Evolutionary conservation across 1,139 yeast species (phyloP).

Genomic region (Schwanniomyces etchellsii): DNA sequence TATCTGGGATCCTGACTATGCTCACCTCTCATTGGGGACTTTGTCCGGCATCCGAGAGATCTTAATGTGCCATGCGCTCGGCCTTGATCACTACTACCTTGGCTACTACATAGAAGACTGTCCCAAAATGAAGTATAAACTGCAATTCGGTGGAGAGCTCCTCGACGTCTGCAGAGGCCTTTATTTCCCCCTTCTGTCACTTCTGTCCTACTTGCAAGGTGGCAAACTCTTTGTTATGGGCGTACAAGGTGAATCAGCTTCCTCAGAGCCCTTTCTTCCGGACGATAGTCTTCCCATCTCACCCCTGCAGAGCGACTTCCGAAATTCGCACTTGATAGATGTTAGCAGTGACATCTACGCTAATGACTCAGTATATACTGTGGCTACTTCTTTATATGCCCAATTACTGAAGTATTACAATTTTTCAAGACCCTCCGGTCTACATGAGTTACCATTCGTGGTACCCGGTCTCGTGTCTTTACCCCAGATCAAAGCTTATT

Average conservation of each 20-base stretch:
- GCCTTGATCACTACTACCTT: conserved; percentile 53
- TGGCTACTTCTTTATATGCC: too few species aligned
- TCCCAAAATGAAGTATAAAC: conserved; percentile 78
- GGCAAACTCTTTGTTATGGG: conserved; percentile 41
- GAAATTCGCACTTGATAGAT: conserved; percentile 14
- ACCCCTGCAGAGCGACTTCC: conserved; percentile 9
- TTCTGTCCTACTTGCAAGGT: conserved; percentile 23
- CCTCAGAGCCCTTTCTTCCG: conserved; percentile 13
- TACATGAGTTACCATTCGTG: too few species aligned
- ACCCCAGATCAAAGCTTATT: too few species aligned
- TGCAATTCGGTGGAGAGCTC: conserved; percentile 68
- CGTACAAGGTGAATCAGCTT: conserved; percentile 4
- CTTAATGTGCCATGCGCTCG: conserved; percentile 39
- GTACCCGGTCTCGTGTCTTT: conserved; percentile 51
- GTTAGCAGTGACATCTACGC: conserved; percentile 35
- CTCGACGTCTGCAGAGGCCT: conserved; percentile 47
- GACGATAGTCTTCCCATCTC: conserved; percentile 13
- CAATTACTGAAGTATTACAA: too few species aligned
- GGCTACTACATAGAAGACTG: conserved; percentile 81
- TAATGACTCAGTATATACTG: too few species aligned
- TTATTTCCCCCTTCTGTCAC: conserved; percentile 37
- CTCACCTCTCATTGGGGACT: conserved; percentile 69
- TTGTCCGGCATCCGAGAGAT: conserved; percentile 72
- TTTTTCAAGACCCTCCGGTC: too few species aligned
- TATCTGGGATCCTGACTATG: conserved; percentile 82